Conservation (phyloP, 2,329 filamentous ascomycete species). For the Magnaporthales sp. region DNA sequence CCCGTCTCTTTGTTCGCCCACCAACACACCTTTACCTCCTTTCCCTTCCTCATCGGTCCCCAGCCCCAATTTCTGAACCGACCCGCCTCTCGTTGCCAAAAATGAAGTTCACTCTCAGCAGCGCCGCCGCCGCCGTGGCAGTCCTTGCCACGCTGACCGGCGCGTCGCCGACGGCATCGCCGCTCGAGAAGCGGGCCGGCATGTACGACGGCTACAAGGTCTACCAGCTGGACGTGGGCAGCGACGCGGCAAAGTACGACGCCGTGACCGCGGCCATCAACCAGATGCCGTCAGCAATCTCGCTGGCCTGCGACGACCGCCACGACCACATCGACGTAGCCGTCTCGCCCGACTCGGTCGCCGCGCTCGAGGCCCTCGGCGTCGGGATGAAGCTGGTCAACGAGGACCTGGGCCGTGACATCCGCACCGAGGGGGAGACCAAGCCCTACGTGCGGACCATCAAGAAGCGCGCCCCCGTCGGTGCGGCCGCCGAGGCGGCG, state of each 20-base stretch:
- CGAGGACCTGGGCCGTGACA: constrained; percentile 29
- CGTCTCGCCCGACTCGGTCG: constrained; percentile 25
- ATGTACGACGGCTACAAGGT: constrained; percentile 43
- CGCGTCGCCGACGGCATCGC: constrained; percentile 61
- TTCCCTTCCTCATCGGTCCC: background rate
- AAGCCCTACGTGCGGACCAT: constrained; percentile 20
- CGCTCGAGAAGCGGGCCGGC: constrained; percentile 53
- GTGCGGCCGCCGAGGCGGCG: constrained; percentile 9
- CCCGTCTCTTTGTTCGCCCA: background rate
- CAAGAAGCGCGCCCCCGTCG: constrained; percentile 15
- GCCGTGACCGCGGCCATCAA: constrained; percentile 23
- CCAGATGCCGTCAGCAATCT: constrained; percentile 25
- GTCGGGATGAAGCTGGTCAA: constrained; percentile 24
- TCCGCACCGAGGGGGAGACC: constrained; percentile 22
- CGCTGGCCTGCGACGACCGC: constrained; percentile 18
- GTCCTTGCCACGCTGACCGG: background rate
- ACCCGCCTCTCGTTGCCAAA: background rate
- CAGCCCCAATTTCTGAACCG: background rate
- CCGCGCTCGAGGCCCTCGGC: constrained; percentile 17
- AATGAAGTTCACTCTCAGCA: constrained; percentile 5
- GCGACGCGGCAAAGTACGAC: constrained; percentile 20
- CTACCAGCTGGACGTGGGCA: constrained; percentile 28
- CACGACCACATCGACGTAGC: constrained; percentile 26
- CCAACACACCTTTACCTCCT: background rate
- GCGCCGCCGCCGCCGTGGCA: background rate